A percentile compares a stretch with the other conserved stretches of the same genome.
Evolutionary conservation across 2,329 filamentous ascomycete species (phyloP).

Genomic region (Penicillium sp.): DNA sequence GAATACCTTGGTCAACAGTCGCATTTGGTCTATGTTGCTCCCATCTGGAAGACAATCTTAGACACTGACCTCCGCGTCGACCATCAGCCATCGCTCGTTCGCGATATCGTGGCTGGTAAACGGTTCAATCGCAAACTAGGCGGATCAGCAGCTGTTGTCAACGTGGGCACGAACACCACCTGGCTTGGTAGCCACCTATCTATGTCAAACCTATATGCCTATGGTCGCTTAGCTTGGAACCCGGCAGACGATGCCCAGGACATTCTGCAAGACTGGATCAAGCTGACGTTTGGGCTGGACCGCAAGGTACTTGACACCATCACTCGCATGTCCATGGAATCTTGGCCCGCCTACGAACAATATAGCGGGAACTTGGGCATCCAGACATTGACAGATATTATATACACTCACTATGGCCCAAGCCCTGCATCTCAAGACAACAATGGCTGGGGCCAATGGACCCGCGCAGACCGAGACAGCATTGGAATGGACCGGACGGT

Average conservation of each 20-base stretch:
- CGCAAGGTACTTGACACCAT: constrained; percentile 50
- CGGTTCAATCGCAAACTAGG: constrained; percentile 50
- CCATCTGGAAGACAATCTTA: constrained; percentile 59
- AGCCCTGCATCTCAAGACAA: constrained; percentile 58
- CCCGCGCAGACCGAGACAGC: constrained; percentile 50
- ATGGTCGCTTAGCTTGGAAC: constrained; percentile 59
- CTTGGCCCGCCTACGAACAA: constrained; percentile 63
- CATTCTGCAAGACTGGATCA: constrained; percentile 58
- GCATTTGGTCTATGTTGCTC: constrained; percentile 59
- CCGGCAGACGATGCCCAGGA: constrained; percentile 42
- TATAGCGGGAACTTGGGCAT: constrained; percentile 63
- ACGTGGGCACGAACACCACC: constrained; percentile 56
- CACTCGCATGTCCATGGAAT: constrained; percentile 56
- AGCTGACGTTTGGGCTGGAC: constrained; percentile 55
- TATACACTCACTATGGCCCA: constrained; percentile 59
- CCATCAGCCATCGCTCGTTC: constrained; percentile 46
- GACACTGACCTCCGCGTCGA: constrained; percentile 60
- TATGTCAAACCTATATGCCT: constrained; percentile 65
- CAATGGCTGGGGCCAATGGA: constrained; percentile 66
- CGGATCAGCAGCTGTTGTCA: constrained; percentile 59
- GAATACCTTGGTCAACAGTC: constrained; percentile 64
- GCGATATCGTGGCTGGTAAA: constrained; percentile 54
- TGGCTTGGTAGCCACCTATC: constrained; percentile 63
- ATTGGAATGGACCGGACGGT: constrained; percentile 67
- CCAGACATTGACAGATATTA: constrained; percentile 60